phyloP scores from a whole-genome alignment of 768 basidiomycete genomes.

The Leccinum subgranulosum region DNA sequence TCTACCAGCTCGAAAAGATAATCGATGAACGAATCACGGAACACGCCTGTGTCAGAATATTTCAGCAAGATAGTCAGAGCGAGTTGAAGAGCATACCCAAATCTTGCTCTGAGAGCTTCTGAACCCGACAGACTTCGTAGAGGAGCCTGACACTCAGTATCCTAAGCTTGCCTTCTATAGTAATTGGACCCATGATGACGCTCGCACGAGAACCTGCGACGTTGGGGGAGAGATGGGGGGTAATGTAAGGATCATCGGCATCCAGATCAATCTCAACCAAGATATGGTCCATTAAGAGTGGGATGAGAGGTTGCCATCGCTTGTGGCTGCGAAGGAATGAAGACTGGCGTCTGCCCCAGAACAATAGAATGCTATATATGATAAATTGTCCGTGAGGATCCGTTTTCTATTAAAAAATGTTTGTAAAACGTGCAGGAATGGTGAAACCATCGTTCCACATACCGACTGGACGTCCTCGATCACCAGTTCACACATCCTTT shows the following conservation, averaged over 20 bases:
- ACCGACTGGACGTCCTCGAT: conserved; percentile 68
- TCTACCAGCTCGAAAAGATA: conserved; percentile 92
- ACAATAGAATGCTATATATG: conserved; percentile 72
- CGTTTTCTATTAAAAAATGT: conserved; percentile 54
- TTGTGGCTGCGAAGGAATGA: conserved; percentile 76
- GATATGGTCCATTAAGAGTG: conserved; percentile 81
- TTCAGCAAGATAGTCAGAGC: conserved; percentile 9
- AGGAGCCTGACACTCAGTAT: conserved; percentile 69
- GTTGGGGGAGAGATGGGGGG: conserved; percentile 32
- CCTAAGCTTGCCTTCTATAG: conserved; percentile 83
- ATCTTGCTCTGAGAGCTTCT: conserved; percentile 75
- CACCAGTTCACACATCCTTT: conserved; percentile 83
- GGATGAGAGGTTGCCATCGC: conserved; percentile 80
- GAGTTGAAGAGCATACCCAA: conserved; percentile 54
- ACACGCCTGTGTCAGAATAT: conserved; percentile 51
- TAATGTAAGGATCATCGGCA: conserved; percentile 57
- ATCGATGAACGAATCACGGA: conserved; percentile 82
- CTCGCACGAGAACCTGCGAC: conserved; percentile 34
- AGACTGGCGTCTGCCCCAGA: conserved; percentile 65
- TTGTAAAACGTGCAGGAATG: conserved; percentile 4
- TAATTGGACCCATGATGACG: conserved; percentile 44
- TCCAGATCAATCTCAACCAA: conserved; percentile 79
- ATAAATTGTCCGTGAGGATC: conserved; percentile 84
- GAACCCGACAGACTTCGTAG: conserved; percentile 92
- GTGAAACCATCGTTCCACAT: conserved; percentile 23